phyloP scores from a whole-genome alignment of 2,329 filamentous ascomycete species.

The Endothia cerciana region DNA sequence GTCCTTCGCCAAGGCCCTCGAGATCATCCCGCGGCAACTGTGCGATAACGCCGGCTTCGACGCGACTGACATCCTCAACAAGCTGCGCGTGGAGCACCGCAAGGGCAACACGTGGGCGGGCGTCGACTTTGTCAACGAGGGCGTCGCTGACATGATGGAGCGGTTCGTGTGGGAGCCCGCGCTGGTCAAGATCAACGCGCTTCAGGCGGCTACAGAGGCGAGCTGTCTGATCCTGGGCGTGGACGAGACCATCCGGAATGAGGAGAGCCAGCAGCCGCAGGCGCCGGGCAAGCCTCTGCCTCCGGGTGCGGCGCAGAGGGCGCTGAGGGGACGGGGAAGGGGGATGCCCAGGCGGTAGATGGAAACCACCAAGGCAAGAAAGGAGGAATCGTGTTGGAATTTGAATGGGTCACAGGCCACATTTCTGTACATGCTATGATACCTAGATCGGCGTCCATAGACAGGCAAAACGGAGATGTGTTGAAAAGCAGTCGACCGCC shows the following conservation, averaged over 20 bases:
- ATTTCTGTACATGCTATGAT: constrained; percentile 29
- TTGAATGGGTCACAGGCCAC: not conserved
- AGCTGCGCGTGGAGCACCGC: constrained; percentile 92
- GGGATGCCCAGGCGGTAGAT: constrained; percentile 83
- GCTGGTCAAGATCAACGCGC: constrained; percentile 94
- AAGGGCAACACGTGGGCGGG: constrained; percentile 93
- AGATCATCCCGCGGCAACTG: constrained; percentile 93
- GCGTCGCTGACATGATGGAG: constrained; percentile 91
- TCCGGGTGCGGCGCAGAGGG: constrained; percentile 84
- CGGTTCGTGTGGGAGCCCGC: constrained; percentile 97
- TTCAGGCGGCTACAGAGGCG: constrained; percentile 94
- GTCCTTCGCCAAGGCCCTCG: constrained; percentile 94
- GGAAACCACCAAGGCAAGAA: not conserved
- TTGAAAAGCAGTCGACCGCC: not conserved
- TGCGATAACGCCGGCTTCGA: constrained; percentile 99
- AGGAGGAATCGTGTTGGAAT: not conserved
- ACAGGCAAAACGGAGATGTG: constrained; percentile 15
- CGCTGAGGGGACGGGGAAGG: constrained; percentile 79
- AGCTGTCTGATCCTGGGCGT: constrained; percentile 94
- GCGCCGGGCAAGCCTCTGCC: constrained; percentile 76
- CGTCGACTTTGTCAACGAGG: constrained; percentile 92
- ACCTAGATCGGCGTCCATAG: constrained; percentile 30
- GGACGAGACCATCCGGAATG: constrained; percentile 98
- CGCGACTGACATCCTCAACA: constrained; percentile 96
- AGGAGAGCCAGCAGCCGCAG: constrained; percentile 86